phyloP scores from a whole-genome alignment of 2,329 filamentous ascomycete genomes.

The Ophiostoma novo-ulmi region DNA sequence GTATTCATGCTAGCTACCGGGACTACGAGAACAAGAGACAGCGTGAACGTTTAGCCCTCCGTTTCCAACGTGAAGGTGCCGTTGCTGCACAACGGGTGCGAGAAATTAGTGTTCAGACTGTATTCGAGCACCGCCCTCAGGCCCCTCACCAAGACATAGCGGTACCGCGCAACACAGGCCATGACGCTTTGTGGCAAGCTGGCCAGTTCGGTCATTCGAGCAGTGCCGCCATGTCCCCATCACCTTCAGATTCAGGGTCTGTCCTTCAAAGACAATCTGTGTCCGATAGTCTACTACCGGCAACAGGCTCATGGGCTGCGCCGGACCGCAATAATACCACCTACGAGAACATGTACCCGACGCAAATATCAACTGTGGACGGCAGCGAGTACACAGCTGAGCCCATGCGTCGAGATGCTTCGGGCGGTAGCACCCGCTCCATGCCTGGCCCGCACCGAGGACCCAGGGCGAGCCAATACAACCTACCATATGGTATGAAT shows the following conservation, averaged over 20 bases:
- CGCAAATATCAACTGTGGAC: constrained; percentile 11
- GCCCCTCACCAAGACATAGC: background rate
- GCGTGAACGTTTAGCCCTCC: background rate
- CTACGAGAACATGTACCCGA: constrained; percentile 3
- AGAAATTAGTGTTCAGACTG: background rate
- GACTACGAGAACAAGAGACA: constrained; percentile 29
- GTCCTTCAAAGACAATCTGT: background rate
- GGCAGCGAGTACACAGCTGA: constrained; percentile 21
- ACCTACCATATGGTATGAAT: background rate
- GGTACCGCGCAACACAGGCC: background rate
- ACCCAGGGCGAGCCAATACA: background rate
- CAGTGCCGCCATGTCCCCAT: constrained; percentile 2
- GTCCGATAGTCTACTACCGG: background rate
- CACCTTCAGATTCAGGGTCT: background rate
- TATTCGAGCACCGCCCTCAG: background rate
- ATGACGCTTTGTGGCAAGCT: background rate
- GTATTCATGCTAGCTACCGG: constrained; percentile 31
- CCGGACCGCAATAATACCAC: background rate
- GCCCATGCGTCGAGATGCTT: constrained; percentile 28
- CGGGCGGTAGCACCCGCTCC: constrained; percentile 18
- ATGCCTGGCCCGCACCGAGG: background rate
- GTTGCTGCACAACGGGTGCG: background rate
- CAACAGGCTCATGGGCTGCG: background rate
- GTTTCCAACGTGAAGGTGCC: background rate
- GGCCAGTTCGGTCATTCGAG: background rate